Percentiles rank a stretch among this genome's conserved stretches.
Evolutionary conservation across 495 filamentous ascomycete species (phyloP).

Genomic region (Aspergillus wentii): DNA sequence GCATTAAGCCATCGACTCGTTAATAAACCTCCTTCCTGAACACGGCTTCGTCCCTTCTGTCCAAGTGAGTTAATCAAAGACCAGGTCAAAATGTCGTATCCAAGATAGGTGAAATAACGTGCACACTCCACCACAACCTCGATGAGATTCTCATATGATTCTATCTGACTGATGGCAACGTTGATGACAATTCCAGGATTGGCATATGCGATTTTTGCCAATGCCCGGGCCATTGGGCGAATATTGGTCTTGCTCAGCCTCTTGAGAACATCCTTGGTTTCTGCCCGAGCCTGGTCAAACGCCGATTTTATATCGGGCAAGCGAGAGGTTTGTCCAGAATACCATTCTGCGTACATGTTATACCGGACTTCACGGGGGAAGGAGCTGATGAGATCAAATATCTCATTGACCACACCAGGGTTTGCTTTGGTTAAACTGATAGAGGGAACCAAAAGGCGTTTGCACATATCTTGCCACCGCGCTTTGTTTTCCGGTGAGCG

Average conservation of each 20-base stretch:
- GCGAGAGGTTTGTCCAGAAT: constrained; percentile 67
- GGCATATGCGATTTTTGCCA: constrained; percentile 83
- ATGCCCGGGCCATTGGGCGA: constrained; percentile 72
- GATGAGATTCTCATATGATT: constrained; percentile 87
- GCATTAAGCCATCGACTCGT: constrained; percentile 88
- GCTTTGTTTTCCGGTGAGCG: constrained; percentile 58
- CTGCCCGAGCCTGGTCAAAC: constrained; percentile 66
- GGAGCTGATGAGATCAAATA: constrained; percentile 73
- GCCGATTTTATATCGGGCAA: constrained; percentile 73
- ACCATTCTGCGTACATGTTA: constrained; percentile 91
- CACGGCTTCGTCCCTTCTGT: constrained; percentile 67
- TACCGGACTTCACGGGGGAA: constrained; percentile 77
- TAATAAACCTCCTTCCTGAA: constrained; percentile 77
- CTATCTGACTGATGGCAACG: constrained; percentile 79
- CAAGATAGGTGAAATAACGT: constrained; percentile 86
- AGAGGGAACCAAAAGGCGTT: constrained; percentile 75
- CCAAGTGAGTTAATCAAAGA: constrained; percentile 74
- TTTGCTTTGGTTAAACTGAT: constrained; percentile 81
- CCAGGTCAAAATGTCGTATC: constrained; percentile 91
- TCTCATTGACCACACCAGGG: constrained; percentile 73
- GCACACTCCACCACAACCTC: constrained; percentile 90
- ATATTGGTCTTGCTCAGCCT: constrained; percentile 80
- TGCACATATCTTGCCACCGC: constrained; percentile 78
- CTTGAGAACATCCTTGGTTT: constrained; percentile 80
- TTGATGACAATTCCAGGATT: constrained; percentile 90